These are phyloP conservation scores for Aspergillus fischeri DNA, from an alignment of 2,329 filamentous ascomycete genomes.

Conservation along the genomic window DNA sequence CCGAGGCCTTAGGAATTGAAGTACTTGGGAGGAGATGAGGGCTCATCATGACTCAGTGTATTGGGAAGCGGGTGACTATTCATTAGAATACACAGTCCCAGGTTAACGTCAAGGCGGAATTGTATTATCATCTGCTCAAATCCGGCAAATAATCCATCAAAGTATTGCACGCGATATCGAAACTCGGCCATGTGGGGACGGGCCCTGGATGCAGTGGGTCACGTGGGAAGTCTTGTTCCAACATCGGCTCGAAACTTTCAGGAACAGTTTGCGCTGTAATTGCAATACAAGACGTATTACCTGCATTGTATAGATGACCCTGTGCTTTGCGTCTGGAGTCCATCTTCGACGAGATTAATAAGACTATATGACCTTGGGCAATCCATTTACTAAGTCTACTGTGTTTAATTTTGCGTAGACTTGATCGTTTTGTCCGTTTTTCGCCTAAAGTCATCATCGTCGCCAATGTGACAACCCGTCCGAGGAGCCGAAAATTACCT, in stretches of 20 bases:
- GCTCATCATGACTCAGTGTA: slow-evolving; percentile 7
- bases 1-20: slow-evolving; percentile 14
- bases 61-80: not conserved
- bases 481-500: slow-evolving; percentile 4
- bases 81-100: not conserved
- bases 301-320: not conserved
- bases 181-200: slow-evolving; percentile 12
- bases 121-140: not conserved
- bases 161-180: not conserved
- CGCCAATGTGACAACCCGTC: not conserved
- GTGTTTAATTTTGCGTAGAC: not conserved
- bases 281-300: slow-evolving; percentile 9
- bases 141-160: not conserved
- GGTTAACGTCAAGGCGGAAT: not conserved
- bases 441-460: not conserved
- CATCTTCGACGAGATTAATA: not conserved
- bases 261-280: slow-evolving; percentile 6
- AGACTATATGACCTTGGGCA: not conserved
- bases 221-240: slow-evolving; percentile 12
- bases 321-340: not conserved
- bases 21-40: slow-evolving; percentile 15
- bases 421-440: not conserved
- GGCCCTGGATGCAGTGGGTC: slow-evolving; percentile 9
- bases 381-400: not conserved
- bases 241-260: slow-evolving; percentile 15